These are phyloP conservation scores for Cyclotella choctawhatcheeana DNA, from an alignment of 108 stramenopile species.

Conservation along the genomic window DNA sequence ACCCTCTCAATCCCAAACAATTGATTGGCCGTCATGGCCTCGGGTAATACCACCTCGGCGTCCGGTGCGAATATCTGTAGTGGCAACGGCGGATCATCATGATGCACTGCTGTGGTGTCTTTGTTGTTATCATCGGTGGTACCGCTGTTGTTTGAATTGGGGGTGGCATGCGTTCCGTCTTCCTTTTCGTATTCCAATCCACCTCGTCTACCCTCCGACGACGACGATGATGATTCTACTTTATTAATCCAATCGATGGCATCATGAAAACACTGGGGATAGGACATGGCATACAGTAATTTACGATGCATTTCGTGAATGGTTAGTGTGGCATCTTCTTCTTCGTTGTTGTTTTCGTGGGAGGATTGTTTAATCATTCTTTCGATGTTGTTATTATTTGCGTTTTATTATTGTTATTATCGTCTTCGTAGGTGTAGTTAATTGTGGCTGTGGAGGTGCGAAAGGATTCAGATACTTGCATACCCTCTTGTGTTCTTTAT, in stretches of 20 bases:
- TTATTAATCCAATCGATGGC: constrained; percentile 48
- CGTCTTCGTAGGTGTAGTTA: constrained; percentile 3
- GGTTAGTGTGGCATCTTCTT: constrained; percentile 63
- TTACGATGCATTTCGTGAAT: constrained; percentile 83
- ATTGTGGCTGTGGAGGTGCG: neutral
- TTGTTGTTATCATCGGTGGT: neutral
- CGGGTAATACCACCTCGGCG: constrained; percentile 87
- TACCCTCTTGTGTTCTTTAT: too few species aligned
- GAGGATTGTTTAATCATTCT: constrained; percentile 14
- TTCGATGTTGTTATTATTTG: neutral
- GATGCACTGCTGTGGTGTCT: neutral
- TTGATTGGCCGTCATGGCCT: constrained; percentile 86
- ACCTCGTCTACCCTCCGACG: neutral
- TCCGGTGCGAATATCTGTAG: constrained; percentile 84
- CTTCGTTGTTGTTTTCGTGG: neutral
- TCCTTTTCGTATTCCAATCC: constrained; percentile 8
- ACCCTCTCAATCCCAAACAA: constrained; percentile 84
- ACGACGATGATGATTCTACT: constrained; percentile 5
- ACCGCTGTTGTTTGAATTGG: neutral
- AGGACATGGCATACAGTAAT: constrained; percentile 68
- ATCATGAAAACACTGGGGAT: constrained; percentile 81
- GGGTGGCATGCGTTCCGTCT: neutral
- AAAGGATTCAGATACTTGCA: neutral
- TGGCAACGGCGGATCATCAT: constrained; percentile 60
- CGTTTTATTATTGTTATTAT: neutral